Evolutionary conservation across 148 eudicot genomes (phyloP).

Genomic region (Agrostemma githago): DNA sequence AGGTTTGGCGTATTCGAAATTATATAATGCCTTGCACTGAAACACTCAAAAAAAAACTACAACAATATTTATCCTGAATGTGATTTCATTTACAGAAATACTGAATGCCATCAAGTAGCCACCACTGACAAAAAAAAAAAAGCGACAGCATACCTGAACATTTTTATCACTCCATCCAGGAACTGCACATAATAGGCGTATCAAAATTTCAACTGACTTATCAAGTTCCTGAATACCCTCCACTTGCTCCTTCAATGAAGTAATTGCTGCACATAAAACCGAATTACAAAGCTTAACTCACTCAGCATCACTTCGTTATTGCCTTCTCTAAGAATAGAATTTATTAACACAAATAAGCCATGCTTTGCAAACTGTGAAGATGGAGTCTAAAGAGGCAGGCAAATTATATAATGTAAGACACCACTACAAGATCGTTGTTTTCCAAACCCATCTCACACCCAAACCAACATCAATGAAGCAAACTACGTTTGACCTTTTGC

Average conservation of each 20-base stretch:
- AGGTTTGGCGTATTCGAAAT: neutral
- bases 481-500: neutral
- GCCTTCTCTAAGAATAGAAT: no score
- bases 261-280: constrained; percentile 57
- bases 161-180: constrained; percentile 99
- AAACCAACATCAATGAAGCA: no score
- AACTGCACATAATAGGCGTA: constrained; percentile 83
- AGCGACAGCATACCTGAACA: constrained; percentile 58
- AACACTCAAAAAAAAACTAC: neutral
- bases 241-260: constrained; percentile 84
- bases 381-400: no score
- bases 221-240: constrained; percentile 64
- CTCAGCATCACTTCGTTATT: neutral
- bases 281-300: neutral
- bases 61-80: neutral
- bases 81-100: neutral
- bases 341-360: no score
- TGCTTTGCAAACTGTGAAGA: no score
- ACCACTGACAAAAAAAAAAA: neutral
- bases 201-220: constrained; percentile 80
- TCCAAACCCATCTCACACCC: no score
- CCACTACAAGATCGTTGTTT: no score
- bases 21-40: neutral
- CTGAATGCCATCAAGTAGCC: neutral
- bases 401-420: no score